phyloP scores from a whole-genome alignment of 257 asterid genomes.

The Nicotiana tabacum region DNA sequence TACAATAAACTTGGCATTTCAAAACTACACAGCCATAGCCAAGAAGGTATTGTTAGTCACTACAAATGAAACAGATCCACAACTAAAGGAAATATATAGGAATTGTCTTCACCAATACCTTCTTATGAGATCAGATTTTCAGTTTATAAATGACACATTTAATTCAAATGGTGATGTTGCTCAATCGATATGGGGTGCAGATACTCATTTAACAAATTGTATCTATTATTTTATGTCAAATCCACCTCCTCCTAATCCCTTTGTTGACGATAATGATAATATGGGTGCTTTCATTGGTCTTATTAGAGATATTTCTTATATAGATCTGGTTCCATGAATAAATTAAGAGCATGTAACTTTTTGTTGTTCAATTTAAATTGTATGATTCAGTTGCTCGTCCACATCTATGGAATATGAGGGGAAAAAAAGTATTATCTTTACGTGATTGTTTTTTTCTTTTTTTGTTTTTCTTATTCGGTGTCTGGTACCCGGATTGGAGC shows the following conservation, averaged over 20 bases:
- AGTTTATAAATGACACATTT: not conserved
- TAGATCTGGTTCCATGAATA: not conserved
- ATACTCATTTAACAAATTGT: not conserved
- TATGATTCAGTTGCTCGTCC: not conserved
- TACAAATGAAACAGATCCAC: not conserved
- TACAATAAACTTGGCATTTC: not conserved
- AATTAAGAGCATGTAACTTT: not conserved
- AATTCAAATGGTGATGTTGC: not conserved
- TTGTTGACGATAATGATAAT: not conserved
- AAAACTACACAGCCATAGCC: not conserved
- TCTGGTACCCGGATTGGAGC: no score
- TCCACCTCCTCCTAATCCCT: not conserved
- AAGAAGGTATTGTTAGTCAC: not conserved
- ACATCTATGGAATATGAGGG: not conserved
- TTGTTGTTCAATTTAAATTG: not conserved
- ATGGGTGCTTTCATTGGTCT: not conserved
- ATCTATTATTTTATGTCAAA: not conserved
- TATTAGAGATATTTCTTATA: not conserved
- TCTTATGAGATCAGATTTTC: not conserved
- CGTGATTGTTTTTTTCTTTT: no score
- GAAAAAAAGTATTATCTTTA: no score
- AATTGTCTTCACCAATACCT: not conserved
- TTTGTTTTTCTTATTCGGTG: no score
- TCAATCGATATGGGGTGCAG: not conserved
- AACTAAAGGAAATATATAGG: not conserved